Evolutionary conservation across 441 rosid genomes (phyloP), one percentile per base, ranked within the genome.

Genomic region (Iberis amara): DNA sequence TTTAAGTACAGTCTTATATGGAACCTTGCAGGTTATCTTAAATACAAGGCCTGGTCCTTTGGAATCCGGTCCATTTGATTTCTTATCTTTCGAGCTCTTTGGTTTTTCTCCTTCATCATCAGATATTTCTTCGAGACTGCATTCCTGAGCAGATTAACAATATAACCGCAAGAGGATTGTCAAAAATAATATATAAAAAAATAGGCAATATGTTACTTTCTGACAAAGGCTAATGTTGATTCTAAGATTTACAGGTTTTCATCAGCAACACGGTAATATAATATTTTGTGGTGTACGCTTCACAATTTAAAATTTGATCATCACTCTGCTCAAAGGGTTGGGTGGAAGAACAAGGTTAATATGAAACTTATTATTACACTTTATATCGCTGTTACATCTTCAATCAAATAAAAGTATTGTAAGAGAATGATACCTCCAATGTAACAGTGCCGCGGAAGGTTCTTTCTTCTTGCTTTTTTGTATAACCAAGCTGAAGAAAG

Each of bases 391-490:
- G 42, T 31, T 52, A 39, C 31, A 52, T 14, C n/a, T 39, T 14
- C 10, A 9, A 15, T 11, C 32, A 53, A 45, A 10, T 14, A 45
- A 26, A 47, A 24, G 11, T 8, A 47, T 41, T 9, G 27, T 11
- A 32, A 10, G 32, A 59, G 11, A 47, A 8, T 26, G 64, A 39
- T 73, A 83, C 86, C 79, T 80, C 85, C 73, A 83, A 78, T 27
- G 82, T 59, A 24, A 83, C 77, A 56, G 79, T 77, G 46, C 86
- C 86, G 26, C 83, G 91, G 59, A 83, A 83, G 68, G 69, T 76
- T 35, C 80, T 63, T 56, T 83, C 91, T 74, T 83, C 87, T 75
- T 83, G 81, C 69, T 80, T 83, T 68, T 75, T 80, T 28, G 86
- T 80, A 62, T 83, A 83, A 51, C 91, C 87, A 53, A 83, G 81